Evolutionary conservation across 1,284 basidiomycete genomes (phyloP), one percentile per base, ranked within the genome.

Genomic region (Sporisorium sorghi): DNA sequence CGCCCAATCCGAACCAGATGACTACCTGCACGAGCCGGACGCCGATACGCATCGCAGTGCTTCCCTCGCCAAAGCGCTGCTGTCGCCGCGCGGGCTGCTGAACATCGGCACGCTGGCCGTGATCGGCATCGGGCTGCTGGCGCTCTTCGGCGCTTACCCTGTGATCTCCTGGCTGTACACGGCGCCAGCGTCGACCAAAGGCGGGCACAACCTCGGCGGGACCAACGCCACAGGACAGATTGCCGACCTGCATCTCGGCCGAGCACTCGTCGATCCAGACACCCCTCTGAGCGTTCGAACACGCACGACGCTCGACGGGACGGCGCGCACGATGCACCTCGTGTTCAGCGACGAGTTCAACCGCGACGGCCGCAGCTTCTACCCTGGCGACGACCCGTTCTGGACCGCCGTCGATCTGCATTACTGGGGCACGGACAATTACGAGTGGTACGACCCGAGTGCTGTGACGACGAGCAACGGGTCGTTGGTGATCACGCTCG

Each of bases 321-420:
- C 63, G 1, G 53, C 57, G 8, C 19, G 51, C 7, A 63, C 70
- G 32, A 74, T 78, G 74, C 61, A 71, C 14, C 62, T 83, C n/a
- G 80, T 82, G 10, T 83, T 82, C 30, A 77, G 73, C 48, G 82
- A 83, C 51, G 82, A 83, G 43, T 83, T 83, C 64, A 78, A 83
- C 37, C 42, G 24, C 17, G 63, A 69, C 32, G 81, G 81, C 1
- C 57, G 82, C 14, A 76, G 61, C 33, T 83, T 83, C 44, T 81
- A 80, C 49, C 78, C 78, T 4, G 81, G 80, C 14, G 80, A 83
- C 53, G 81, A 83, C 49, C 82, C 82, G 0, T 82, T 89, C 78
- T 83, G 81, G 81, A 70, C 76, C 19, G 82, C 82, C 11, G 62
- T 79, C 23, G 76, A 83, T 42, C 58, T 83, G 32, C 69, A 75